These are phyloP conservation scores for Apiotrichum akiyoshidainum DNA, from an alignment of 1,284 basidiomycete species.

Conservation along the genomic window DNA sequence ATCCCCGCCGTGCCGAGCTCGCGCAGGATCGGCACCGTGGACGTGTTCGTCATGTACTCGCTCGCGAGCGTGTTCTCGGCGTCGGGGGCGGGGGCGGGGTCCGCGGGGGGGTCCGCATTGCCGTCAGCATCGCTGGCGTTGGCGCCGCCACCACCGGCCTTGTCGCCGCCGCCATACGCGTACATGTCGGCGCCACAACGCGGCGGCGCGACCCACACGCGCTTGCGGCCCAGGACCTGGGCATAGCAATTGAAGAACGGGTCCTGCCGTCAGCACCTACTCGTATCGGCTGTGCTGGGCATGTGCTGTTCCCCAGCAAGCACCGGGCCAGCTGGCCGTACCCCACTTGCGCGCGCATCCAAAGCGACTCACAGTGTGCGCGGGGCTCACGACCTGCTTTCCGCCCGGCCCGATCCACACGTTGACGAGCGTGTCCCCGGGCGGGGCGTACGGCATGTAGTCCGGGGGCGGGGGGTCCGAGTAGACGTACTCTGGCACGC, in stretches of 20 bases:
- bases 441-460: constrained; percentile 61
- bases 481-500: constrained; percentile 83
- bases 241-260: constrained; percentile 90
- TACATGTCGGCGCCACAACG: constrained; percentile 57
- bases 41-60: constrained; percentile 53
- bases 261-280: constrained; percentile 60
- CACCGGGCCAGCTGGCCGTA: no score
- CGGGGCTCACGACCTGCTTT: constrained; percentile 66
- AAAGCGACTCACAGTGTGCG: constrained; percentile 71
- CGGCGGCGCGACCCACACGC: constrained; percentile 88
- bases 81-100: no score
- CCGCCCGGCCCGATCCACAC: constrained; percentile 77
- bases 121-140: no score
- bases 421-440: constrained; percentile 65
- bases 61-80: constrained; percentile 10
- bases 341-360: no score
- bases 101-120: no score
- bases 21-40: constrained; percentile 46
- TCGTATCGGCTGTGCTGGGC: no score
- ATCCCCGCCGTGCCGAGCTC: not conserved
- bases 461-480: constrained; percentile 57
- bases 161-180: constrained; percentile 46
- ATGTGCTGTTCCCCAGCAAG: no score
- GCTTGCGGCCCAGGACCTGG: constrained; percentile 83
- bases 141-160: no score